Percentiles rank a stretch among this genome's conserved stretches.
These are phyloP conservation scores for Nakazawaea pomicola DNA, from an alignment of 805 yeast species.

Conservation along the genomic window DNA sequence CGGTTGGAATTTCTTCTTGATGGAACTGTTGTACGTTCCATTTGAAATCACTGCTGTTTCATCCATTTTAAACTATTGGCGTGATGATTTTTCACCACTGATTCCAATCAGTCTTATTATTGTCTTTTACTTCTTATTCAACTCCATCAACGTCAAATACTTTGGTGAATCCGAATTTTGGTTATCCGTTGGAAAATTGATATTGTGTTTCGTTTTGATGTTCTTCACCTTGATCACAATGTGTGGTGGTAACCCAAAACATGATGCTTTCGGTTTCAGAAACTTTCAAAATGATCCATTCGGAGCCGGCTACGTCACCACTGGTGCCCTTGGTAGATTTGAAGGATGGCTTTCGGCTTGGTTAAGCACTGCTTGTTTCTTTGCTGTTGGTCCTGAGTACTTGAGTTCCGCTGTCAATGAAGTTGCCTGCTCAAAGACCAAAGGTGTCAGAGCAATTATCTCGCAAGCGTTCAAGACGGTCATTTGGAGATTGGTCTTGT, in stretches of 20 bases:
- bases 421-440: conserved; percentile 19
- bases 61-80: conserved; percentile 50
- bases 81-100: conserved; percentile 43
- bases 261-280: conserved; percentile 46
- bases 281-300: conserved; percentile 39
- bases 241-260: conserved; percentile 53
- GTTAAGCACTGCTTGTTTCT: conserved; percentile 32
- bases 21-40: conserved; percentile 42
- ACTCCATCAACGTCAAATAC: conserved; percentile 41
- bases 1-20: conserved; percentile 34
- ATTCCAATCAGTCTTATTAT: conserved; percentile 39
- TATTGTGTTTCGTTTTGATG: conserved; percentile 42
- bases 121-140: conserved; percentile 35
- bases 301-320: conserved; percentile 31
- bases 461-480: conserved; percentile 37
- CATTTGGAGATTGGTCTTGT: conserved; percentile 37
- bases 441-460: conserved; percentile 36
- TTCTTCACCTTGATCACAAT: conserved; percentile 46
- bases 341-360: conserved; percentile 36
- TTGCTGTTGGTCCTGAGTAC: conserved; percentile 40
- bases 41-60: conserved; percentile 45
- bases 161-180: conserved; percentile 50
- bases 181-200: conserved; percentile 39
- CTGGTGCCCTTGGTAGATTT: conserved; percentile 34
- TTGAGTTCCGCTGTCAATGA: conserved; percentile 41